Percentiles rank a stretch among this genome's conserved stretches.
These are phyloP conservation scores for Daldinia concentrica DNA, from an alignment of 495 filamentous ascomycete genomes.

Conservation along the genomic window DNA sequence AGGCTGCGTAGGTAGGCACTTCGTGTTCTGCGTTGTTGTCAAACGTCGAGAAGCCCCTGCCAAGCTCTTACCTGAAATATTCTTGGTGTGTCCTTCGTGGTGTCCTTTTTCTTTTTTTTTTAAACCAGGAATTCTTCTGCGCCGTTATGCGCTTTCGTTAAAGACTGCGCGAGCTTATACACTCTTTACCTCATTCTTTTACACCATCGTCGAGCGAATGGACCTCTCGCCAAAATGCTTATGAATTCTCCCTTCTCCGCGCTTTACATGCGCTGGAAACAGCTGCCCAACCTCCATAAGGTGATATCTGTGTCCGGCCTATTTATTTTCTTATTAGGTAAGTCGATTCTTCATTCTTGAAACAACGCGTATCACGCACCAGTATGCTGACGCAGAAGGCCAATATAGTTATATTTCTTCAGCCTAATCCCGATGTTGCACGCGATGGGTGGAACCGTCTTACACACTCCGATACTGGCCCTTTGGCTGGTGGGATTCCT, in stretches of 20 bases:
- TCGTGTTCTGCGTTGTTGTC: neutral
- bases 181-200: neutral
- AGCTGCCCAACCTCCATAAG: conserved; percentile 37
- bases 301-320: conserved; percentile 15
- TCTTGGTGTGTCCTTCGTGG: neutral
- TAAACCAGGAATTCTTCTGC: neutral
- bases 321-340: conserved; percentile 29
- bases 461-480: conserved; percentile 22
- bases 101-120: neutral
- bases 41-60: conserved; percentile 7
- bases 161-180: neutral
- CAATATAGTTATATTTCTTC: conserved; percentile 28
- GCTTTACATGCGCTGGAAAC: conserved; percentile 39
- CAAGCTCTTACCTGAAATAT: conserved; percentile 3
- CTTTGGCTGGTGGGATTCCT: conserved; percentile 46
- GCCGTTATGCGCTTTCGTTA: neutral
- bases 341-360: conserved; percentile 8
- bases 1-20: neutral
- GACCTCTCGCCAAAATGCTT: conserved; percentile 27
- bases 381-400: neutral
- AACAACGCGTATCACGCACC: neutral
- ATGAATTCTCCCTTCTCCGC: conserved; percentile 31
- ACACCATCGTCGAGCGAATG: conserved; percentile 29
- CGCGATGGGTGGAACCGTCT: conserved; percentile 37
- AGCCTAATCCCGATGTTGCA: conserved; percentile 30